Conservation (phyloP, 371 early-diverging fungal species). For the Mycotypha africana region DNA sequence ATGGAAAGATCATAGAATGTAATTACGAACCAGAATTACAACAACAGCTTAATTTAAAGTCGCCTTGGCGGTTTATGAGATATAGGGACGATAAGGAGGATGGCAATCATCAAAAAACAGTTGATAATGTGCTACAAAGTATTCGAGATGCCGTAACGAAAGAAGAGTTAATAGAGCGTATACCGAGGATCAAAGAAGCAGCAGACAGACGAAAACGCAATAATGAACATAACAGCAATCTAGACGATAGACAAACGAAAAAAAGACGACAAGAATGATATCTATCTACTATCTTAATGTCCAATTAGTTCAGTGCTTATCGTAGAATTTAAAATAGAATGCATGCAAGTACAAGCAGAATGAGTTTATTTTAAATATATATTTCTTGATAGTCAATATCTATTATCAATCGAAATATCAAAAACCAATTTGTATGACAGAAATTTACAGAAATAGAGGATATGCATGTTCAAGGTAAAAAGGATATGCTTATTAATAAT, state of each 20-base stretch:
- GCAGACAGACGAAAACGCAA: constrained; percentile 10
- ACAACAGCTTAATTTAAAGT: constrained; percentile 27
- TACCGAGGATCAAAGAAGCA: constrained; percentile 17
- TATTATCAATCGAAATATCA: no score
- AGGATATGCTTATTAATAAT: constrained; percentile 38
- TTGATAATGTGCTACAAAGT: constrained; percentile 67
- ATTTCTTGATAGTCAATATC: no score
- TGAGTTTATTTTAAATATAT: no score
- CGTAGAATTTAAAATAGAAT: no score
- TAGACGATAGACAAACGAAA: constrained; percentile 13
- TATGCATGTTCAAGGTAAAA: no score
- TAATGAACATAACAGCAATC: no score
- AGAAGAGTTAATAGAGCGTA: constrained; percentile 40
- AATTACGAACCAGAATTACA: constrained; percentile 50
- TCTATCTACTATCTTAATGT: no score
- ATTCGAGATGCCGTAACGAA: constrained; percentile 72
- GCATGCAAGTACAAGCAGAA: neutral
- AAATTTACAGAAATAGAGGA: no score
- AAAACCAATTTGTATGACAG: no score
- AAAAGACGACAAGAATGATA: constrained; percentile 8
- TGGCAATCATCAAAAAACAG: constrained; percentile 73
- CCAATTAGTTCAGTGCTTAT: no score
- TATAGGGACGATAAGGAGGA: constrained; percentile 83
- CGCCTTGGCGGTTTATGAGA: constrained; percentile 81
- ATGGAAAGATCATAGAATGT: constrained; percentile 69